Evolutionary conservation across 2,329 filamentous ascomycete species (phyloP).

Genomic region (Coniochaeta sp.): DNA sequence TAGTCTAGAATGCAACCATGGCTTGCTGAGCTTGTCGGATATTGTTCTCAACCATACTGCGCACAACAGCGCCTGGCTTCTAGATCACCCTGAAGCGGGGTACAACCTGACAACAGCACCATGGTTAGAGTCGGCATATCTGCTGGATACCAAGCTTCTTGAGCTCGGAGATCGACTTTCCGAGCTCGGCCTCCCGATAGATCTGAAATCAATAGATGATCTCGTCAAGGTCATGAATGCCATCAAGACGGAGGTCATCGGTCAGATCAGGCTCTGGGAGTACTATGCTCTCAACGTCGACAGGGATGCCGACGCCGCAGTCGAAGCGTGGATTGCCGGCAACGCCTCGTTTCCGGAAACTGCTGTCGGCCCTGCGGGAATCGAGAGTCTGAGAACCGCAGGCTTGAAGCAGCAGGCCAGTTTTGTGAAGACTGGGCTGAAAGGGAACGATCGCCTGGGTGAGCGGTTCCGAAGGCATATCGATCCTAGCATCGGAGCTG

Average conservation of each 20-base stretch:
- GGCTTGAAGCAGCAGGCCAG: conserved; percentile 44
- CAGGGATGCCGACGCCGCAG: conserved; percentile 57
- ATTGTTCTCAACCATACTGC: conserved; percentile 98
- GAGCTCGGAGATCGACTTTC: conserved; percentile 72
- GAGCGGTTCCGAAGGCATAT: conserved; percentile 69
- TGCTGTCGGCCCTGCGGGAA: conserved; percentile 21
- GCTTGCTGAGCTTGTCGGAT: conserved; percentile 82
- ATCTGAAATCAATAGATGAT: conserved; percentile 64
- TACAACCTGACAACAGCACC: conserved; percentile 92
- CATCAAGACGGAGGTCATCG: conserved; percentile 74
- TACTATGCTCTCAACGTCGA: conserved; percentile 84
- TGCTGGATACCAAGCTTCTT: conserved; percentile 56
- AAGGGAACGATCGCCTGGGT: conserved; percentile 66
- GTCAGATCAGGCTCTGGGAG: conserved; percentile 78
- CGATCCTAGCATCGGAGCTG: conserved; percentile 63
- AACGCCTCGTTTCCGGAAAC: conserved; percentile 47
- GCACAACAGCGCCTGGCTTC: conserved; percentile 88
- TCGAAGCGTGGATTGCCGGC: conserved; percentile 65
- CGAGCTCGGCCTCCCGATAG: conserved; percentile 66
- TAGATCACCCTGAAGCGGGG: conserved; percentile 89
- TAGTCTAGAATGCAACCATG: conserved; percentile 78
- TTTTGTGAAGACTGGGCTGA: conserved; percentile 64
- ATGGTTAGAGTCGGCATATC: conserved; percentile 58
- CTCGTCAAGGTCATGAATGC: conserved; percentile 75
- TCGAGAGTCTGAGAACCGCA: conserved; percentile 40